Evolutionary conservation across 129 eudicot species (phyloP), one percentile per base, ranked within the genome.

Genomic region (Artemisia tridentata): DNA sequence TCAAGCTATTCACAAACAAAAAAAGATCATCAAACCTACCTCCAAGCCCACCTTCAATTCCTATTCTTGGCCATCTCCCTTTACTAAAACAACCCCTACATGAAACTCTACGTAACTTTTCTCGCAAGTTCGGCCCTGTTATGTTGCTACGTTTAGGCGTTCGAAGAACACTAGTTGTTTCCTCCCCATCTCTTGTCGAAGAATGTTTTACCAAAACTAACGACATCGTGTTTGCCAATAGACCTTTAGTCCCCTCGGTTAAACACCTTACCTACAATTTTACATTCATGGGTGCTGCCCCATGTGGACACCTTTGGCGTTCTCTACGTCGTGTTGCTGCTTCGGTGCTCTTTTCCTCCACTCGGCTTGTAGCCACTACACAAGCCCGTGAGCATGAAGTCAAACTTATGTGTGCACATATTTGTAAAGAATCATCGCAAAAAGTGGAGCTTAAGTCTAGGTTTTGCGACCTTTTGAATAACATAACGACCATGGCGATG

Each of bases 201-300:
- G 85, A 86, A 56, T 86, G 91, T 65, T 86, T 80, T 49, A 68
- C 84, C 43, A 80, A 68, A 50, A 74, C 56, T 5, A 66, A 83
- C 31, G 91, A 86, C 51, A 55, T 86, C 29, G 31, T 72, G 0
- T 64, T 86, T 7, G 85, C 88, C 19, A 80, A 78, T 49, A 61
- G 86, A 2, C 84, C 88, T 1, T 62, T 45, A 0, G 69, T 79
- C 38, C 79, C 85, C 0, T 81, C 38, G 5, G 38, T 0, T 29
- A 29, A 29, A 29, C 38, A 29, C 38, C 0, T 29, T 4, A 4
- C 5, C 7, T 29, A 29, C 38, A 29, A 29, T 29, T 29, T 29
- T 29, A 29, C 38, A 29, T 3, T 0, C 38, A 29, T 29, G 38
- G 7, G 38, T 29, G 5, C 38, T 0, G 38, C 38, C 38, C 38